A percentile compares a stretch with the other conserved stretches of the same genome.
Conservation (phyloP, 2,329 filamentous ascomycete genomes). For the Sphaerulina vaccinii region DNA sequence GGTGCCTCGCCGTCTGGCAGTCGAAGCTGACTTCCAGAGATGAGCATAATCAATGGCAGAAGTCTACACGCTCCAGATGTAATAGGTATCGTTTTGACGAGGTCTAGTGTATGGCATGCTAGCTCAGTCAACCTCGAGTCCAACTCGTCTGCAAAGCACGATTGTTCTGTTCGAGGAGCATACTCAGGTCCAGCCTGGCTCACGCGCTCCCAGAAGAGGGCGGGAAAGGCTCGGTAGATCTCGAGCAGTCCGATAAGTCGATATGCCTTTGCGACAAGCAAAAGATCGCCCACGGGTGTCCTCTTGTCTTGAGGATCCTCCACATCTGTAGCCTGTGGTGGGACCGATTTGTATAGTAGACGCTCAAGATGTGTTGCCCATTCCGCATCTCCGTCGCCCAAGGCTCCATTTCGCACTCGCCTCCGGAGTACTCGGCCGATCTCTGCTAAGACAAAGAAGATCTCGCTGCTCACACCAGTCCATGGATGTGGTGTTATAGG, state of each 20-base stretch:
- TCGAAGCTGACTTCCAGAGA: constrained; percentile 52
- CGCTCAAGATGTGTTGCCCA: constrained; percentile 48
- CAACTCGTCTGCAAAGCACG: constrained; percentile 16
- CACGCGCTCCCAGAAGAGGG: constrained; percentile 1
- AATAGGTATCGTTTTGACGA: constrained; percentile 51
- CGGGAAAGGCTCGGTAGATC: constrained; percentile 55
- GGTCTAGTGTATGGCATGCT: constrained; percentile 51
- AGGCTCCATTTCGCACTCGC: constrained; percentile 16
- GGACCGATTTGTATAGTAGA: constrained; percentile 47
- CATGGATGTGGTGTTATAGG: constrained; percentile 48
- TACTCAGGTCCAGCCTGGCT: not conserved
- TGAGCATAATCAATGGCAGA: constrained; percentile 54
- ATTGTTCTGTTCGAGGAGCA: not conserved
- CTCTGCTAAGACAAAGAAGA: constrained; percentile 48
- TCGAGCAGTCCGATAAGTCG: constrained; percentile 55
- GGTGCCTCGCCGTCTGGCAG: constrained; percentile 35
- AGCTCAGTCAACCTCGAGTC: constrained; percentile 52
- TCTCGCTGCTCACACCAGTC: constrained; percentile 49
- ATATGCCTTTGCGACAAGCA: constrained; percentile 55
- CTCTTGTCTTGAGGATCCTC: constrained; percentile 53
- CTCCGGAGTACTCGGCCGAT: constrained; percentile 41
- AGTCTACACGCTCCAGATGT: constrained; percentile 55
- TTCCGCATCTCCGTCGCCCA: constrained; percentile 31
- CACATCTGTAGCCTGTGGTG: constrained; percentile 49
- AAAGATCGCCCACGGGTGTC: constrained; percentile 54